Evolutionary conservation across 2,329 filamentous ascomycete genomes (phyloP), one percentile per base, ranked within the genome.

Genomic region (Cadophora gregata): DNA sequence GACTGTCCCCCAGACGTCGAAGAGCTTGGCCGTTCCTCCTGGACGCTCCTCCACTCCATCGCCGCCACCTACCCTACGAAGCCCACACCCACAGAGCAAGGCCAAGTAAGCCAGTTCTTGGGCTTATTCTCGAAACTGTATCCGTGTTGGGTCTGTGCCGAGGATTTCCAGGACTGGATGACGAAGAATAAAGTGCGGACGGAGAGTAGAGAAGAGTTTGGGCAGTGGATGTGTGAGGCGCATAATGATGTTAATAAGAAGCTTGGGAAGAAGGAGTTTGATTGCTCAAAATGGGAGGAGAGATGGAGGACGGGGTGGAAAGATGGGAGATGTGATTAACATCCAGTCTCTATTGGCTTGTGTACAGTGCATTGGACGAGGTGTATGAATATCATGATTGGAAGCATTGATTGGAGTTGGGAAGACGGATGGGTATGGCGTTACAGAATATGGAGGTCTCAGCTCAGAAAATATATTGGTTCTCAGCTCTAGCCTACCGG

Each of bases 1-100:
- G 91, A 97, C 79, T 98, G 95, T 77, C 96, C 96, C 0, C 91
- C 96, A 0, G 94, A 98, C 77, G 93, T 97, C 70, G 93, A 97
- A 77, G 81, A 84, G 19, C 88, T 99, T 4, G 96, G 96, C 59
- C 92, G 93, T 69, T 90, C 89, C 67, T 92, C 93, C 14, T 99
- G 96, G 96, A 97, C 93, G 0, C 86, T 99, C 24, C 87, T 99
- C 1, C 96, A 99, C 82, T 90, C 91, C 9, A 92, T 99, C 71
- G 92, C 95, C 16, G 96, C 94, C 0, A 88, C 88, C 16, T 99
- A 98, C 78, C 96, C 96, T 0, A 82, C 85, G 8, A 79, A 77
- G 8, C 93, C 96, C 0, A 87, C 89, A 0, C 78, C 82, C 0
- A 79, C 82, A 10, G 87, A 97, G 73, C 93, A 97, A 77, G 81